Conservation (phyloP, 805 yeast genomes). For the Maudiozyma barnettii region DNA sequence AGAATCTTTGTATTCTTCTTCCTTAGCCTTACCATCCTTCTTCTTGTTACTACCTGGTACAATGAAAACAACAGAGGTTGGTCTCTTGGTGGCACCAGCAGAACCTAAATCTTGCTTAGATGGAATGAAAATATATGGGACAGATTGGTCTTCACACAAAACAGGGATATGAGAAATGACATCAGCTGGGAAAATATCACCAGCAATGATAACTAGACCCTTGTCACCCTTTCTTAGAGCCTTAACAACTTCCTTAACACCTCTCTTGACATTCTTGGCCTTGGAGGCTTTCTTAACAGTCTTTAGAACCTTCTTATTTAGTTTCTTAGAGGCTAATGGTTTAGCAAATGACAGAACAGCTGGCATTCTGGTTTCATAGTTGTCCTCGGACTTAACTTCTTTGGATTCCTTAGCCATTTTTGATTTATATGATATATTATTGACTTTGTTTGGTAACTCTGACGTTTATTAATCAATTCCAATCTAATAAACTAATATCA, state of each 20-base stretch:
- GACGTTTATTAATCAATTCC: too few relatives aligned
- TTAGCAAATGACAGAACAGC: slow-evolving; percentile 87
- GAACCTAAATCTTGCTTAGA: slow-evolving; percentile 97
- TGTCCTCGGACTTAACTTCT: slow-evolving; percentile 42
- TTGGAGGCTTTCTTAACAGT: slow-evolving; percentile 96
- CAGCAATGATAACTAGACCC: slow-evolving; percentile 93
- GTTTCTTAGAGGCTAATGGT: slow-evolving; percentile 92
- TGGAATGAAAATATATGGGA: slow-evolving; percentile 89
- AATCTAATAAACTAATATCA: too few relatives aligned
- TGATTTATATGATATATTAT: not conserved
- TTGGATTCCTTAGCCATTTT: slow-evolving; percentile 11
- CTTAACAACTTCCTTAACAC: slow-evolving; percentile 97
- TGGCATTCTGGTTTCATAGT: slow-evolving; percentile 85
- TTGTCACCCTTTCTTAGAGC: slow-evolving; percentile 96
- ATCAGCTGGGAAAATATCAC: slow-evolving; percentile 96
- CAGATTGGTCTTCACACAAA: slow-evolving; percentile 86
- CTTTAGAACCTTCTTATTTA: slow-evolving; percentile 90
- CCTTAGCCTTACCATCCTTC: slow-evolving; percentile 56
- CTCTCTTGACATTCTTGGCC: slow-evolving; percentile 96
- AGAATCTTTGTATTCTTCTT: slow-evolving; percentile 83
- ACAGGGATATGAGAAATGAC: slow-evolving; percentile 97
- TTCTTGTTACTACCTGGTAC: slow-evolving; percentile 91
- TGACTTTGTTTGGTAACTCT: not conserved
- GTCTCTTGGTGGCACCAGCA: slow-evolving; percentile 98
- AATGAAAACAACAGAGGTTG: slow-evolving; percentile 94